A percentile compares a stretch with the other conserved stretches of the same genome.
phyloP scores from a whole-genome alignment of 2,329 filamentous ascomycete genomes.

The Fusarium sp. region DNA sequence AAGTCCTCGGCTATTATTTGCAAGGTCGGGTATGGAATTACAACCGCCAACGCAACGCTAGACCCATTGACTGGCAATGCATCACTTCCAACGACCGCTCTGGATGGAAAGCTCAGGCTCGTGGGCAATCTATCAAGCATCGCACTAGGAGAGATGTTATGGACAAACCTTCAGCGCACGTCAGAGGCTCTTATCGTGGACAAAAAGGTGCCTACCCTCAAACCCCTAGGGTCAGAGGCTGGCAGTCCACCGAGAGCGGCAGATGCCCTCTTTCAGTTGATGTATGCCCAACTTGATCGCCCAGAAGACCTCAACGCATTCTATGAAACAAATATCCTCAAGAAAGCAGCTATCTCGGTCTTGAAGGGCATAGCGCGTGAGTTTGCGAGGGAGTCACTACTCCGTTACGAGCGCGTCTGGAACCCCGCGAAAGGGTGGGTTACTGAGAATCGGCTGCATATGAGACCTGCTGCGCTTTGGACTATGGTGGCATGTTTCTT shows the following conservation, averaged over 20 bases:
- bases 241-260: too few species aligned
- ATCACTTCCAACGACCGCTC: not conserved
- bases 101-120: not conserved
- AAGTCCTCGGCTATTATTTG: not conserved
- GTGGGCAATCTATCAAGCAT: not conserved
- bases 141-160: not conserved
- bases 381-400: not conserved
- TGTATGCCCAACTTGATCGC: not conserved
- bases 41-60: not conserved
- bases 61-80: not conserved
- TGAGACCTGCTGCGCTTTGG: not conserved
- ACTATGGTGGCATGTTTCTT: not conserved
- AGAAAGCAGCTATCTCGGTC: not conserved
- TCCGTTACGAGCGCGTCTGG: too few species aligned
- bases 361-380: not conserved
- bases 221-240: too few species aligned
- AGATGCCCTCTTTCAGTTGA: not conserved
- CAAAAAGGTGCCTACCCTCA: not conserved
- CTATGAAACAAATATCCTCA: not conserved
- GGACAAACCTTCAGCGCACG: not conserved
- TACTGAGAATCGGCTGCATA: not conserved
- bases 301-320: not conserved
- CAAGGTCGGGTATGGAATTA: not conserved
- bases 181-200: not conserved
- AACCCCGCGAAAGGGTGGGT: not conserved